Evolutionary conservation across 2,329 filamentous ascomycete genomes (phyloP).

Genomic region (Penicillium paneum): DNA sequence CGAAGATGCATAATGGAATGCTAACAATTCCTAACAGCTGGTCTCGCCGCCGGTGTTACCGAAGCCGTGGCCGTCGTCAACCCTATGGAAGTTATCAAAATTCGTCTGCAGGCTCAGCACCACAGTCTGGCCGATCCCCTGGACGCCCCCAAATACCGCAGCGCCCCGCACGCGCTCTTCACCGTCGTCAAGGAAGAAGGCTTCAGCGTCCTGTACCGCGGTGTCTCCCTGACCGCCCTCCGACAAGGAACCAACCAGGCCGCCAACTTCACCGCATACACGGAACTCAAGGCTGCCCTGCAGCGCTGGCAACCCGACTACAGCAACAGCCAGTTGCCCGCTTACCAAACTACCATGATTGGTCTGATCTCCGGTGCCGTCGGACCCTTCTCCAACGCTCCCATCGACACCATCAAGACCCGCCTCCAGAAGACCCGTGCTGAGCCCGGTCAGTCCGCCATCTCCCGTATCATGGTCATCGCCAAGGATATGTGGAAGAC

Average conservation of each 20-base stretch:
- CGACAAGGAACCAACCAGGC: slow-evolving; percentile 97
- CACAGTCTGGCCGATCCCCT: slow-evolving; percentile 97
- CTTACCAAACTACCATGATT: slow-evolving; percentile 87
- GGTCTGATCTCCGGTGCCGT: slow-evolving; percentile 90
- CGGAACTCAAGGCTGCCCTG: slow-evolving; percentile 80
- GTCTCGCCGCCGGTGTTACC: slow-evolving; percentile 87
- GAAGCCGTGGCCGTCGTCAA: slow-evolving; percentile 96
- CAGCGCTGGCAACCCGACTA: slow-evolving; percentile 70
- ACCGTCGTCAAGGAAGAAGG: slow-evolving; percentile 93
- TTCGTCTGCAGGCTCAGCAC: slow-evolving; percentile 94
- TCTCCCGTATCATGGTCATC: slow-evolving; percentile 74
- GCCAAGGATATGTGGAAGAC: slow-evolving; percentile 85
- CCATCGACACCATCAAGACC: slow-evolving; percentile 99
- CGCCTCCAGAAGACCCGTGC: slow-evolving; percentile 86
- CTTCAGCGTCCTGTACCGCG: slow-evolving; percentile 79
- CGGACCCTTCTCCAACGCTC: slow-evolving; percentile 92
- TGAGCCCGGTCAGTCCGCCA: slow-evolving; percentile 73
- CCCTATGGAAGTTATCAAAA: slow-evolving; percentile 99
- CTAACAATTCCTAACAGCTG: slow-evolving; percentile 53
- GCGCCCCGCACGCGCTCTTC: slow-evolving; percentile 77
- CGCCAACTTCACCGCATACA: slow-evolving; percentile 97
- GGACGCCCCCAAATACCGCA: slow-evolving; percentile 94
- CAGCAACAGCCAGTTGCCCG: slow-evolving; percentile 64
- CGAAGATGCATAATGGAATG: neutral
- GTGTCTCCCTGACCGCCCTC: slow-evolving; percentile 87